A percentile compares a stretch with the other conserved stretches of the same genome.
Evolutionary conservation across 176 grass and related monocot species (phyloP).

Genomic region (Oryza punctata): DNA sequence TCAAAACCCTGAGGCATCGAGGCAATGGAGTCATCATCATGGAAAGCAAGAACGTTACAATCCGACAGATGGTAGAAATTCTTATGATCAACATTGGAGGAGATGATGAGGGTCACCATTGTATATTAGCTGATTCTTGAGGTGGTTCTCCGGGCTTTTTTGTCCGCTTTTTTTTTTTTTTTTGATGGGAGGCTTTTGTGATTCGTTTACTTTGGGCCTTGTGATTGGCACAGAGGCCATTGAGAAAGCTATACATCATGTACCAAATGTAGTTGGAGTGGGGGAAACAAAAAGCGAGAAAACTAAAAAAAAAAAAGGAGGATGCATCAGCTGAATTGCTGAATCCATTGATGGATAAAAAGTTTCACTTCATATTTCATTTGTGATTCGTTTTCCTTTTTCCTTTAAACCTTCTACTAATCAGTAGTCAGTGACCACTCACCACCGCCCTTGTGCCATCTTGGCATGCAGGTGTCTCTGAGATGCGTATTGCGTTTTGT

Average conservation of each 20-base stretch:
- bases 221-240: constrained; percentile 36
- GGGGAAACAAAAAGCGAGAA: neutral
- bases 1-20: constrained; percentile 25
- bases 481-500: neutral
- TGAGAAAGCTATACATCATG: constrained; percentile 25
- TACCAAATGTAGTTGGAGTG: constrained; percentile 19
- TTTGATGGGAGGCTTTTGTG: constrained; percentile 15
- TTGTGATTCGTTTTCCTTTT: neutral
- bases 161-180: neutral
- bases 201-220: constrained; percentile 40
- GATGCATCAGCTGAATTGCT: neutral
- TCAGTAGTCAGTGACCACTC: too few species aligned
- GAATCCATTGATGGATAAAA: neutral
- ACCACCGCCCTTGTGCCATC: neutral
- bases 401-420: neutral
- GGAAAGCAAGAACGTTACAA: constrained; percentile 41
- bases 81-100: constrained; percentile 36
- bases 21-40: constrained; percentile 7
- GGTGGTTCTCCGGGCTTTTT: neutral
- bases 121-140: constrained; percentile 43
- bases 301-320: neutral
- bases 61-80: constrained; percentile 22
- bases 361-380: neutral
- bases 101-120: constrained; percentile 30
- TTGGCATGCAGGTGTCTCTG: neutral